A percentile compares a stretch with the other conserved stretches of the same genome.
Evolutionary conservation across 768 basidiomycete genomes (phyloP).

Genomic region (Tricholoma flavovirens): DNA sequence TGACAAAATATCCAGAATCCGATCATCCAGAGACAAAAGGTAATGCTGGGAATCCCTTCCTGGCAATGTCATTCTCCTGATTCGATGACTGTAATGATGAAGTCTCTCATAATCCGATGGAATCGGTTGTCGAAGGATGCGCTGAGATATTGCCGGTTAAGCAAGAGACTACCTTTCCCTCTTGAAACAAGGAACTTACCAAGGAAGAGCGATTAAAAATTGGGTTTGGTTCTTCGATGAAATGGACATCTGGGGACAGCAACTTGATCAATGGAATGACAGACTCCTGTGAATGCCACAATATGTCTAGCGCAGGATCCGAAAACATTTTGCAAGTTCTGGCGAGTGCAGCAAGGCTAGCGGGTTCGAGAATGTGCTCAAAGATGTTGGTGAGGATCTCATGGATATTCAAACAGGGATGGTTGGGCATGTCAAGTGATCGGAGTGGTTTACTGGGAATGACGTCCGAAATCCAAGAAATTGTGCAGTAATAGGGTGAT

Average conservation of each 20-base stretch:
- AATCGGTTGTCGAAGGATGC: not conserved
- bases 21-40: not conserved
- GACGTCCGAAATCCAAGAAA: too few species aligned
- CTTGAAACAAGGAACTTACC: not conserved
- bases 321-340: constrained; percentile 11
- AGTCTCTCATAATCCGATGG: constrained; percentile 7
- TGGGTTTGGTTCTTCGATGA: not conserved
- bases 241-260: constrained; percentile 2
- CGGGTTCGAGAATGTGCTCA: not conserved
- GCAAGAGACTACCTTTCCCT: too few species aligned
- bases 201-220: not conserved
- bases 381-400: constrained; percentile 11
- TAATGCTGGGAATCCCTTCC: too few species aligned
- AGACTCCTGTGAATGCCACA: constrained; percentile 12
- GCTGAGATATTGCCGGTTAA: not conserved
- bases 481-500: too few species aligned
- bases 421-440: not conserved
- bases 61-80: constrained; percentile 1
- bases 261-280: constrained; percentile 3
- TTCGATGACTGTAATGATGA: constrained; percentile 3
- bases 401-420: constrained; percentile 8
- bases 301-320: constrained; percentile 11
- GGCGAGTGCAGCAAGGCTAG: constrained; percentile 7
- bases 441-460: too few species aligned
- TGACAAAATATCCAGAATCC: not conserved